These are phyloP conservation scores for Euclidium syriacum DNA, from an alignment of 345 rosid genomes.

Conservation along the genomic window DNA sequence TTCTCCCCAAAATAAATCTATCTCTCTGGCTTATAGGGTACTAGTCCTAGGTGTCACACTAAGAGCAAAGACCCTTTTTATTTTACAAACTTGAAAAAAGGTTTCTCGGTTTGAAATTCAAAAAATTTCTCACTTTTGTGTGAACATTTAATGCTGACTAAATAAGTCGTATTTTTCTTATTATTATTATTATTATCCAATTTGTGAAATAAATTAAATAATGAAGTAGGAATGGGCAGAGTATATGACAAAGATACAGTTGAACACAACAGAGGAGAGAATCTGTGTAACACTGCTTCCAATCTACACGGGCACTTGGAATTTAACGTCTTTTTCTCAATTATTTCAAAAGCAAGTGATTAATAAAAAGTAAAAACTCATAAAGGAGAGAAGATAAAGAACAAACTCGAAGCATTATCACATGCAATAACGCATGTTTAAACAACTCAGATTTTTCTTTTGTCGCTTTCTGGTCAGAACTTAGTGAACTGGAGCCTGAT, in stretches of 20 bases:
- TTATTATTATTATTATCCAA: conserved; percentile 10
- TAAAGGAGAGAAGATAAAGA: neutral
- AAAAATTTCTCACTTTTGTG: neutral
- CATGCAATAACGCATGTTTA: conserved; percentile 27
- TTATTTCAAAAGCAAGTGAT: conserved; percentile 3
- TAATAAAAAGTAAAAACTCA: neutral
- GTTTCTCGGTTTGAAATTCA: conserved; percentile 38
- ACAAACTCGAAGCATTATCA: conserved; percentile 18
- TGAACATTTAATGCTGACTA: conserved; percentile 25
- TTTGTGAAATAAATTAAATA: neutral
- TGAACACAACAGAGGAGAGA: conserved; percentile 30
- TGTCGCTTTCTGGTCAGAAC: conserved; percentile 30
- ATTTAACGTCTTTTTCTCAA: conserved; percentile 21
- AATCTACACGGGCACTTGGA: conserved; percentile 27
- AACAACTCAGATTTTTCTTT: conserved; percentile 3
- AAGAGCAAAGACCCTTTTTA: neutral
- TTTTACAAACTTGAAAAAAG: conserved; percentile 13
- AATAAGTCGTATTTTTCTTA: neutral
- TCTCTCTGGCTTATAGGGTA: neutral
- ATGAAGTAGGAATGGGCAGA: conserved; percentile 18
- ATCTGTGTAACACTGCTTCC: conserved; percentile 33
- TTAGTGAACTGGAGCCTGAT: conserved; percentile 33
- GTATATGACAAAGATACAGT: conserved; percentile 39
- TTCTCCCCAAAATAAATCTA: conserved; percentile 6
- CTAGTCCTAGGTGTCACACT: neutral